These are phyloP conservation scores for Eragrostis nindensis DNA, from an alignment of 176 grass and related monocot genomes.

Conservation along the genomic window DNA sequence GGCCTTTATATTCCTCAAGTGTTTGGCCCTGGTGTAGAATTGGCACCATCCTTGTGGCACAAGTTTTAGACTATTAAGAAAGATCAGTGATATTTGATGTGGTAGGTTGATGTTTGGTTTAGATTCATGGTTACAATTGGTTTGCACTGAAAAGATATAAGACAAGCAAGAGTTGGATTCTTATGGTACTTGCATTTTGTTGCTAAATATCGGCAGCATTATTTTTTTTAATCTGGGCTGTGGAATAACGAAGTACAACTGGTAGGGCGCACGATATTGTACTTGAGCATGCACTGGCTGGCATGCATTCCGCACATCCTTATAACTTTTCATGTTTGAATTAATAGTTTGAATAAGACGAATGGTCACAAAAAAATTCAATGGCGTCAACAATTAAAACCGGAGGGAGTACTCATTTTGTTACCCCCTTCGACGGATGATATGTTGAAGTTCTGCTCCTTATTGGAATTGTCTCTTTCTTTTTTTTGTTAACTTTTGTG, in stretches of 20 bases:
- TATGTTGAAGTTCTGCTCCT: slow-evolving; percentile 18
- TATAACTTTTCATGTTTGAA: slow-evolving; percentile 11
- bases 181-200: background rate
- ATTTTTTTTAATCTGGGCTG: background rate
- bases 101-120: slow-evolving; percentile 3
- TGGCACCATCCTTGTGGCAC: background rate
- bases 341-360: no score
- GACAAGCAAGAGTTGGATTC: background rate
- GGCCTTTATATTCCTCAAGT: background rate
- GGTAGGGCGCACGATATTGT: background rate
- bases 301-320: background rate
- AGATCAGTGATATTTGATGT: background rate
- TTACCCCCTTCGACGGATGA: background rate
- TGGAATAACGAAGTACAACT: slow-evolving; percentile 1
- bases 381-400: no score
- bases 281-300: background rate
- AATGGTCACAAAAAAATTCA: no score
- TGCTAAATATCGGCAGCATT: background rate
- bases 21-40: background rate
- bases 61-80: slow-evolving; percentile 17
- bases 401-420: no score
- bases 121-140: background rate
- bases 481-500: slow-evolving; percentile 23
- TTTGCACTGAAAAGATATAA: background rate
- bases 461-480: background rate